A percentile compares a stretch with the other conserved stretches of the same genome.
phyloP scores from a whole-genome alignment of 2,329 filamentous ascomycete species.

The Cadophora sp. region DNA sequence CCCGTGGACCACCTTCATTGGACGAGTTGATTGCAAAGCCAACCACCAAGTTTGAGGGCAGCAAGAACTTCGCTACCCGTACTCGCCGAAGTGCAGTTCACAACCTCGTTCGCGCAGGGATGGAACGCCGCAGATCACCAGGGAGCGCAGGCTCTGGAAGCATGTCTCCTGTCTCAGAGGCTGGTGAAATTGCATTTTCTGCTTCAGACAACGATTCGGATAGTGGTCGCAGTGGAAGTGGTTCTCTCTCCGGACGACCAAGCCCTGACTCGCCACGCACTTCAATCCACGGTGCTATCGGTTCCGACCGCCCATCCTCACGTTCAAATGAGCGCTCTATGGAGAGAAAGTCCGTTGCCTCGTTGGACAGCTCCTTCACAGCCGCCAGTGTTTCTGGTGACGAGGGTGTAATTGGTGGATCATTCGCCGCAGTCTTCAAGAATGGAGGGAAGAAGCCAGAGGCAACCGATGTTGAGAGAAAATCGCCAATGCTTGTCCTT shows the following conservation, averaged over 20 bases:
- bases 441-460: constrained; percentile 63
- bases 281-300: constrained; percentile 83
- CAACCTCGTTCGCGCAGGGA: constrained; percentile 88
- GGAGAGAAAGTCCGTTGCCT: constrained; percentile 57
- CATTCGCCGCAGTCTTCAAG: constrained; percentile 72
- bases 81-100: constrained; percentile 91
- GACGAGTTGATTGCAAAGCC: constrained; percentile 91
- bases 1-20: constrained; percentile 86
- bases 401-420: constrained; percentile 64
- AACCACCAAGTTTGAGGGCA: constrained; percentile 91
- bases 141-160: constrained; percentile 75
- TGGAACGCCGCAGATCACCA: constrained; percentile 79
- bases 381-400: constrained; percentile 72
- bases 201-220: constrained; percentile 78
- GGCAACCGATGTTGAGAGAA: constrained; percentile 70
- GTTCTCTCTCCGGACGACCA: constrained; percentile 75
- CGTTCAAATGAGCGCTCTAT: constrained; percentile 66
- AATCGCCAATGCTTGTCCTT: constrained; percentile 85
- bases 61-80: constrained; percentile 95
- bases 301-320: constrained; percentile 80
- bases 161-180: constrained; percentile 90
- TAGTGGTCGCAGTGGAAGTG: constrained; percentile 72
- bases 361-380: constrained; percentile 56
- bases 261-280: constrained; percentile 79
- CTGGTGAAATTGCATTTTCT: constrained; percentile 68